Evolutionary conservation across 352 stramenopile species (phyloP).

Genomic region (Phytopythium montanum): DNA sequence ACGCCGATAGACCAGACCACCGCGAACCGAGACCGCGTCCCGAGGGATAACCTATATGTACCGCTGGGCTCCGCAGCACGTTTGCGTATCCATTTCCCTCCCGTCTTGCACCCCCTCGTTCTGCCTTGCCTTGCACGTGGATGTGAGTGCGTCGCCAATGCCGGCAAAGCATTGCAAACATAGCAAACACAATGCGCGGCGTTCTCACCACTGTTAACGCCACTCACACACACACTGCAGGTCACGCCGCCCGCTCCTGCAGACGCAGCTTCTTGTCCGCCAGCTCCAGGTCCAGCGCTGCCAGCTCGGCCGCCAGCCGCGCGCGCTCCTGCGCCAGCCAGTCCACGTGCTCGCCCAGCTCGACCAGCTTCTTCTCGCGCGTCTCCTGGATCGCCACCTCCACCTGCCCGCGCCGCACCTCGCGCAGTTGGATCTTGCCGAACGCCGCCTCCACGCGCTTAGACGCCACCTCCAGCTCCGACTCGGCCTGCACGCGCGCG

Average conservation of each 20-base stretch:
- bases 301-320: conserved; percentile 42
- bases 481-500: conserved; percentile 43
- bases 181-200: background rate
- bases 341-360: conserved; percentile 52
- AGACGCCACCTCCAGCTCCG: conserved; percentile 63
- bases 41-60: conserved; percentile 7
- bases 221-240: too few relatives aligned
- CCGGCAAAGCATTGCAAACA: background rate
- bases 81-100: too few relatives aligned
- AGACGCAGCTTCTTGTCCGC: conserved; percentile 53
- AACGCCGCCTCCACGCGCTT: conserved; percentile 61
- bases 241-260: conserved; percentile 26
- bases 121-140: background rate
- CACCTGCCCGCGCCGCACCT: conserved; percentile 37
- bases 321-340: conserved; percentile 50
- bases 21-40: background rate
- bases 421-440: conserved; percentile 50
- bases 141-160: background rate
- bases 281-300: conserved; percentile 39
- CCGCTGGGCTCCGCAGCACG: conserved; percentile 3
- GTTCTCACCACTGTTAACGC: too few relatives aligned
- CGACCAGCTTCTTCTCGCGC: conserved; percentile 26
- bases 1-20: background rate
- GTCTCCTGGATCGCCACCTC: conserved; percentile 33
- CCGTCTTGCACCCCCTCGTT: too few relatives aligned